Evolutionary conservation across 2,329 filamentous ascomycete genomes (phyloP), one percentile per base, ranked within the genome.

Genomic region (Monosporascus sp.): DNA sequence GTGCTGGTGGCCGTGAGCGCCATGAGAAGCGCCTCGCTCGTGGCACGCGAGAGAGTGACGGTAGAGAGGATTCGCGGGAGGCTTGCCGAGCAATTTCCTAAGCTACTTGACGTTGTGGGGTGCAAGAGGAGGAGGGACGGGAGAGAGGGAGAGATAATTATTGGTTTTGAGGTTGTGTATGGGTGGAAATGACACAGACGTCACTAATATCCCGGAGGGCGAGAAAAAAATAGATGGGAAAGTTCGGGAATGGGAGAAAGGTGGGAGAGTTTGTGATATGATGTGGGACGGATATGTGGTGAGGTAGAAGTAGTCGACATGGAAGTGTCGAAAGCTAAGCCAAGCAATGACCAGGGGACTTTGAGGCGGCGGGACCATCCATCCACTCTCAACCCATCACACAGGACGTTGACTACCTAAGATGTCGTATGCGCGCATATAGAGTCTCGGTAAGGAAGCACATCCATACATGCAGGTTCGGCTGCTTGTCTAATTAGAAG

Each of bases 231-330:
- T 57, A 55, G 50, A 57, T 50, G 56, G 50, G 36, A 45, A 54
- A 45, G 57, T 56, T 47, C 55, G 51, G 47, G 50, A 52, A 49
- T 37, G 53, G 52, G 53, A 59, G 57, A 51, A 59, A 60, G 56
- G 57, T 61, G 56, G 58, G 57, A 61, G 55, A 61, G 54, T 56
- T 61, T 57, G 59, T 55, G 57, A 52, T 46, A 46, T 54, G 57
- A 57, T 60, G 58, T 57, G 59, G 57, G 57, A 59, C 54, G 51
- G 57, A 54, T 31, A 53, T 27, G 31, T 46, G 38, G 25, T 39
- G 25, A 53, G 37, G 38, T 39, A 48, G 9, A n/a, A 38, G 37
- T 37, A 39, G 51, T 27, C 43, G 43, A 46, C 43, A 46, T 46
- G 43, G 43, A 46, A 46, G 43, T 46, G 31, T 46, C 43, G 24